phyloP scores from a whole-genome alignment of 257 asterid species.

The Petunia secreta region DNA sequence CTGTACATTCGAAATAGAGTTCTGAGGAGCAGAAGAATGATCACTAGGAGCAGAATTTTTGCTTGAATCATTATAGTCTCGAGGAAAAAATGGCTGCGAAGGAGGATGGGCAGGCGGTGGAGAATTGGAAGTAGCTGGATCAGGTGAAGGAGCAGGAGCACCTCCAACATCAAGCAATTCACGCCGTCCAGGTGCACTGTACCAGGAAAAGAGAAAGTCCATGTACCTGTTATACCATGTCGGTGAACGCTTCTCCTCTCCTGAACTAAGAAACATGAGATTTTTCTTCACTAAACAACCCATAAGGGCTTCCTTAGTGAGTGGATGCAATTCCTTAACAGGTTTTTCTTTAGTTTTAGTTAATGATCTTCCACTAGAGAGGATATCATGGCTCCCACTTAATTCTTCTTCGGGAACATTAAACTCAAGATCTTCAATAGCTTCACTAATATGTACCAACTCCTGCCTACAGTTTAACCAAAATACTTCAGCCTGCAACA shows the following conservation, averaged over 20 bases:
- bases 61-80: slow-evolving; percentile 36
- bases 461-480: slow-evolving; percentile 59
- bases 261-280: slow-evolving; percentile 38
- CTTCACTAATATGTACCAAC: slow-evolving; percentile 49
- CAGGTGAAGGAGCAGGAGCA: slow-evolving; percentile 63
- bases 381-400: slow-evolving; percentile 24
- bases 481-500: slow-evolving; percentile 70
- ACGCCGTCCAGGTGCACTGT: slow-evolving; percentile 50
- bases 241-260: slow-evolving; percentile 44
- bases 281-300: slow-evolving; percentile 58
- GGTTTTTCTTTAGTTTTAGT: slow-evolving; percentile 35
- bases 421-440: slow-evolving; percentile 48
- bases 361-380: slow-evolving; percentile 34
- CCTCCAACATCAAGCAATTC: slow-evolving; percentile 53
- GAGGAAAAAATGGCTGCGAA: slow-evolving; percentile 54
- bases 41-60: slow-evolving; percentile 38
- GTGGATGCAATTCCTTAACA: slow-evolving; percentile 42
- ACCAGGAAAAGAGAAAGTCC: slow-evolving; percentile 43
- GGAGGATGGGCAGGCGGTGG: slow-evolving; percentile 50
- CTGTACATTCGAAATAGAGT: slow-evolving; percentile 29
- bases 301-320: slow-evolving; percentile 52
- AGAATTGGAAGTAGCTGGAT: slow-evolving; percentile 36
- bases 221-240: slow-evolving; percentile 51
- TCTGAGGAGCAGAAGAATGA: slow-evolving; percentile 30
- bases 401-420: slow-evolving; percentile 34